These are phyloP conservation scores for Phoma sp. DNA, from an alignment of 2,329 filamentous ascomycete species.

Conservation along the genomic window DNA sequence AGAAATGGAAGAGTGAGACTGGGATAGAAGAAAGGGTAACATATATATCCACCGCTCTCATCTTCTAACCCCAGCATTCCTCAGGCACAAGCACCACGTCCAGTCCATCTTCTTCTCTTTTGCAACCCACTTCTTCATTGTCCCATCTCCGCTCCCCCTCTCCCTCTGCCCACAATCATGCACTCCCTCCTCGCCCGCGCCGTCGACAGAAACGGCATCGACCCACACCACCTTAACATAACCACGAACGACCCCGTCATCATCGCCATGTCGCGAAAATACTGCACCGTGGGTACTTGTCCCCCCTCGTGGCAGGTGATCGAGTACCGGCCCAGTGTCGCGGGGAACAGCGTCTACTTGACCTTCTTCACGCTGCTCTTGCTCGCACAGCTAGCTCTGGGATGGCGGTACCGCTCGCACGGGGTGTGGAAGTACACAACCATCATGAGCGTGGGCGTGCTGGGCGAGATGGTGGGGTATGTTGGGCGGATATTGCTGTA, in stretches of 20 bases:
- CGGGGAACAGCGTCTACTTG: slow-evolving; percentile 59
- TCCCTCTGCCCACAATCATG: too few species aligned
- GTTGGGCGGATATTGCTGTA: slow-evolving; percentile 59
- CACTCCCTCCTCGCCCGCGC: slow-evolving; percentile 1
- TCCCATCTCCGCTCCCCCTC: not conserved
- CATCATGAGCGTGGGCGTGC: slow-evolving; percentile 53
- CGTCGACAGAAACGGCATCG: slow-evolving; percentile 25
- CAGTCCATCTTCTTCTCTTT: not conserved
- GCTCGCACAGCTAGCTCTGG: slow-evolving; percentile 56
- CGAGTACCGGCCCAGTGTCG: slow-evolving; percentile 58
- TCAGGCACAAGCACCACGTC: too few species aligned
- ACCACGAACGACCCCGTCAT: slow-evolving; percentile 22
- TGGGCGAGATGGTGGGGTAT: slow-evolving; percentile 63
- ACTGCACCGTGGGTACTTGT: slow-evolving; percentile 48
- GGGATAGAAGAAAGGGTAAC: too few species aligned
- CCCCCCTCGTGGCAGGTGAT: slow-evolving; percentile 55
- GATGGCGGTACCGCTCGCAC: too few species aligned
- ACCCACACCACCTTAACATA: slow-evolving; percentile 28
- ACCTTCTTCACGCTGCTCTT: slow-evolving; percentile 55
- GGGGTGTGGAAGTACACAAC: slow-evolving; percentile 58
- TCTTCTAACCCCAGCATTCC: too few species aligned
- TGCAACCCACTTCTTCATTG: too few species aligned
- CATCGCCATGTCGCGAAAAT: slow-evolving; percentile 27
- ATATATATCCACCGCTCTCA: too few species aligned
- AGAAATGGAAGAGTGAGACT: too few species aligned